phyloP scores from a whole-genome alignment of 345 rosid species.

The Arabis hirsuta region DNA sequence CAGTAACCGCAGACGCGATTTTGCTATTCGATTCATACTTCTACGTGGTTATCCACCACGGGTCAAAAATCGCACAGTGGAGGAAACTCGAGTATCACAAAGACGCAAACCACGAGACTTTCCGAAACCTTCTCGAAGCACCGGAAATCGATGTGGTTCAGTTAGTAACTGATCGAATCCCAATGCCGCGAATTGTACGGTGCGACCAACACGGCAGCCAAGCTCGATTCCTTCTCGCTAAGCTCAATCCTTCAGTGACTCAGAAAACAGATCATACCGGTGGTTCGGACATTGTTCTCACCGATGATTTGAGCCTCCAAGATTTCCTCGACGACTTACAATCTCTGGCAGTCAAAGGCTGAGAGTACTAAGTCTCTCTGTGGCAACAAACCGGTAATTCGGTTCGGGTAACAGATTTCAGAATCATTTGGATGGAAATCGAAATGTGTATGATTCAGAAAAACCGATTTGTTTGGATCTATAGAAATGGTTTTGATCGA shows the following conservation, averaged over 20 bases:
- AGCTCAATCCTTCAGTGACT: constrained; percentile 93
- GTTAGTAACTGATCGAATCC: constrained; percentile 71
- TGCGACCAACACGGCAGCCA: constrained; percentile 95
- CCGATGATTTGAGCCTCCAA: constrained; percentile 91
- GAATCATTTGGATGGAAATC: not conserved
- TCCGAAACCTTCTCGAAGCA: constrained; percentile 85
- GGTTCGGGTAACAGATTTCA: not conserved
- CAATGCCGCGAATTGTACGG: constrained; percentile 75
- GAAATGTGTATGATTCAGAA: constrained; percentile 29
- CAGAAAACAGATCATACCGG: constrained; percentile 64
- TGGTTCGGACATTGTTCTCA: constrained; percentile 74
- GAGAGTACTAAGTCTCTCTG: constrained; percentile 8
- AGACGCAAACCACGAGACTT: constrained; percentile 84
- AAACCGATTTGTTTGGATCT: not conserved
- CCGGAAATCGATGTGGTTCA: constrained; percentile 76
- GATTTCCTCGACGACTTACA: constrained; percentile 85
- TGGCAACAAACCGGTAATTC: not conserved
- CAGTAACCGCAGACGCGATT: constrained; percentile 74
- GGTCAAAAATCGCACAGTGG: constrained; percentile 93
- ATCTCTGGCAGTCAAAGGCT: constrained; percentile 73
- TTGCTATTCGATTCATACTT: constrained; percentile 92
- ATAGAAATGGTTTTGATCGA: constrained; percentile 23
- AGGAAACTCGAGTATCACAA: constrained; percentile 78
- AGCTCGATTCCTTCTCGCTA: constrained; percentile 97
- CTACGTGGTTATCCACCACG: constrained; percentile 84